Evolutionary conservation across 1,284 basidiomycete species (phyloP).

Genomic region (Agroathelia rolfsii): DNA sequence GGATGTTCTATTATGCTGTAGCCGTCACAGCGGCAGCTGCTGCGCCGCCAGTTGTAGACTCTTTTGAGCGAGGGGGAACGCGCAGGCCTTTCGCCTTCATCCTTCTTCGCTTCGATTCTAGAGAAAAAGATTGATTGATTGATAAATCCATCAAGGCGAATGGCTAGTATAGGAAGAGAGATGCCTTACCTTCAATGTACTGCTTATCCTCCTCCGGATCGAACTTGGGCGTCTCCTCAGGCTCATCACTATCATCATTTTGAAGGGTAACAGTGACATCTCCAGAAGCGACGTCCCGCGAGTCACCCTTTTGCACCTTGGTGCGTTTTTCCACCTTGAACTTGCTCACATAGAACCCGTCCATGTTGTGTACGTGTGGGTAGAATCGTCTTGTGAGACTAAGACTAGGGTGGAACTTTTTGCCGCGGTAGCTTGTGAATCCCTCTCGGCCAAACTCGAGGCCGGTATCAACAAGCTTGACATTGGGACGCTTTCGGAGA

Average conservation of each 20-base stretch:
- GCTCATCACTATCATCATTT: constrained; percentile 19
- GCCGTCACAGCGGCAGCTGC: too few relatives aligned
- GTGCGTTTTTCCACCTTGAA: constrained; percentile 82
- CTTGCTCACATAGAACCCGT: constrained; percentile 98
- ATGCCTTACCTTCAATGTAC: constrained; percentile 63
- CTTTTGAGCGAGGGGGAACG: constrained; percentile 46
- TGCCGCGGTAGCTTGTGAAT: constrained; percentile 85
- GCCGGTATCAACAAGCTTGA: constrained; percentile 88
- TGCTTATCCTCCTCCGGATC: constrained; percentile 61
- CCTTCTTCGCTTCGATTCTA: constrained; percentile 61
- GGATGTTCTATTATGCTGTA: too few relatives aligned
- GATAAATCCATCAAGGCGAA: too few relatives aligned
- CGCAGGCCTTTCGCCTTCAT: constrained; percentile 70
- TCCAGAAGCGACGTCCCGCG: constrained; percentile 25
- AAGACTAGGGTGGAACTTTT: constrained; percentile 77
- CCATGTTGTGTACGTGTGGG: constrained; percentile 91
- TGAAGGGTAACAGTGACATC: constrained; percentile 13
- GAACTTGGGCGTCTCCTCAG: constrained; percentile 34
- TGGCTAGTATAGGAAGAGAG: too few relatives aligned
- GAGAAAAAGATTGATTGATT: constrained; percentile 9
- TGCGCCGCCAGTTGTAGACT: constrained; percentile 18
- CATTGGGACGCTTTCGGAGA: constrained; percentile 93
- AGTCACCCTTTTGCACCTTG: constrained; percentile 41
- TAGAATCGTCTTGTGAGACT: constrained; percentile 80
- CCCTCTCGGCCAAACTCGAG: constrained; percentile 91